Evolutionary conservation across 257 asterid species (phyloP).

Genomic region (Buddleja alternifolia): DNA sequence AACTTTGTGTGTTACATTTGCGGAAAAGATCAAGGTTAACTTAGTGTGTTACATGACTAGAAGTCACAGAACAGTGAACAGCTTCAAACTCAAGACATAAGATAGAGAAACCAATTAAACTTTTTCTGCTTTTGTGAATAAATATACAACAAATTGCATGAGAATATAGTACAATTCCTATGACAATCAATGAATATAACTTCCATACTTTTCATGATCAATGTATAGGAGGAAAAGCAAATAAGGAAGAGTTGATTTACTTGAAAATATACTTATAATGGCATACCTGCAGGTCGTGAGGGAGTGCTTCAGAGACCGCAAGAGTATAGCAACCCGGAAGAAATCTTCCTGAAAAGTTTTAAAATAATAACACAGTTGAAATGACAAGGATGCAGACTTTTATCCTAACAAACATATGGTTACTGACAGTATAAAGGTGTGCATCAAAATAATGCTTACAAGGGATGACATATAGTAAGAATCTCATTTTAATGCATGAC

Average conservation of each 20-base stretch:
- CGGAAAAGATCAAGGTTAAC: background rate
- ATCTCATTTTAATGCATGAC: background rate
- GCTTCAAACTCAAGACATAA: background rate
- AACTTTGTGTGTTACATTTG: background rate
- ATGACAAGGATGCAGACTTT: background rate
- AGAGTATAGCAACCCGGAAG: slow-evolving; percentile 94
- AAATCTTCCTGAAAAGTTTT: slow-evolving; percentile 62
- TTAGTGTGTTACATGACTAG: background rate
- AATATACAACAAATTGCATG: background rate
- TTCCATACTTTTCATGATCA: background rate
- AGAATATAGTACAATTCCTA: background rate
- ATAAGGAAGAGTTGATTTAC: background rate
- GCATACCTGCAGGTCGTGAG: slow-evolving; percentile 68
- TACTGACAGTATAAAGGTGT: background rate
- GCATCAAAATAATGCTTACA: background rate
- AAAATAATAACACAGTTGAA: slow-evolving; percentile 20
- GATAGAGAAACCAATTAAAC: background rate
- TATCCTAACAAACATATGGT: background rate
- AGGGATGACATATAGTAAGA: background rate
- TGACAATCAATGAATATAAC: background rate
- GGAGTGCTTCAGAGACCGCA: slow-evolving; percentile 86
- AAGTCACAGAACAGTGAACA: background rate
- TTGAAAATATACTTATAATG: background rate
- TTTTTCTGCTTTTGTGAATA: background rate
- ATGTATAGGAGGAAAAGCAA: background rate